Evolutionary conservation across 805 yeast species (phyloP), one percentile per base, ranked within the genome.

Genomic region (Torulaspora gathmanii): DNA sequence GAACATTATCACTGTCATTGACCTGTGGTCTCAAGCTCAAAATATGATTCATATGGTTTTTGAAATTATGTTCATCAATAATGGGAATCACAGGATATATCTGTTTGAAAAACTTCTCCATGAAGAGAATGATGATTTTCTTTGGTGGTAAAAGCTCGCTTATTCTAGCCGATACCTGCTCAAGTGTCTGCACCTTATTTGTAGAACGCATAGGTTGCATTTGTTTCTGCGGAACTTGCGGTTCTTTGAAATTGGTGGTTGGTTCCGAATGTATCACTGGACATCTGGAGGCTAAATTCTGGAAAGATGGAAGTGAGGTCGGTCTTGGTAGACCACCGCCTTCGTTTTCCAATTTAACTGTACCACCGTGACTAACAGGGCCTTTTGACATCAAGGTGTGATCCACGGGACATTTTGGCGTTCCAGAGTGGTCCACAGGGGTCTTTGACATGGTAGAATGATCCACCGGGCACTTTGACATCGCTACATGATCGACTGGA

Each of bases 31-130:
- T 42, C 16, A 42, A 29, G 5, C 40, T 20, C 31, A 63, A 45
- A 27, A 65, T 64, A 41, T 59, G 60, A 40, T 49, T 54, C 23
- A 60, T 55, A 47, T 61, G 67, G 25, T 51, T 47, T 42, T 59
- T 63, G 68, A 68, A 42, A 54, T 65, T 57, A 42, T 50, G 58
- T 44, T 83, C 87, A 60, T 83, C 88, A 27, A 83, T 63, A 50
- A 75, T 79, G 2, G 93, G 90, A 54, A 83, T 69, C 45, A 75
- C 80, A 11, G 85, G 75, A 58, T 84, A 84, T 4, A 83, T 63
- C 27, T 72, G 70, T 9, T 70, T 71, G 57, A 83, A 83, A 51
- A 77, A 83, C 50, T 80, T 67, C 47, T 80, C 78, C 23, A 83
- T 65, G 39, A 80, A 66, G 36, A 72, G 55, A 78, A 84, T 77